Base-by-base conservation (phyloP, 306 rosid genomes). In the Acacia acuminata region DNA sequence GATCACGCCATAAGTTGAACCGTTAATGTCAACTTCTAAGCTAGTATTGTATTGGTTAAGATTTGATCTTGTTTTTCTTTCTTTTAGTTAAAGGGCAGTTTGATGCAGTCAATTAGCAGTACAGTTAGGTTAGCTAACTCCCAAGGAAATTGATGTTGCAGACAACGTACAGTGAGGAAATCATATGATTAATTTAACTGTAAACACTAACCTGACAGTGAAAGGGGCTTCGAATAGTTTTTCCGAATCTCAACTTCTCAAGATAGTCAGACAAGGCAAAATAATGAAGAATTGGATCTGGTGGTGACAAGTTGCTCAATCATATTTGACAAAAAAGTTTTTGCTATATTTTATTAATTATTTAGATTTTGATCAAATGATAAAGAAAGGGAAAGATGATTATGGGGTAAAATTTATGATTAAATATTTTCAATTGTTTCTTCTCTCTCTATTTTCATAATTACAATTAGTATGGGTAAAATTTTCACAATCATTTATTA, bases 241-340 rank as follows among this genome's bases (percentile, higher is more conserved):
- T 42, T 72, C 45, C 47, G 42, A 38, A 38, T 51, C 20, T 51
- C 58, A 6, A 58, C 58, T 38, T n/a, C 47, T 60, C 61, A 27
- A 77, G 75, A 43, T 51, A 55, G 82, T 79, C 84, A 75, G 8
- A 58, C 55, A 12, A 38, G 70, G 27, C 76, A 45, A 83, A 51
- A 20, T 75, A 74, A 75, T 50, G 24, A 32, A 36, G 76, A 78
- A 75, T 24, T 47, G 30, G 77, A 19, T 74, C 34, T 74, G 77
- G 81, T 81, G 47, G 82, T 73, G 75, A 27, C 61, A 25, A 81
- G 80, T 47, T 79, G 80, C 80, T 72, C 42, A 42, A 76, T 19
- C 3, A 13, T 78, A n/a, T 58, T 58, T 56, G 63, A 20, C 13
- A 19, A 7, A 53, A 20, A 8, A 56, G 19, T 5, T 15, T 7